Percentiles rank a stretch among this genome's conserved stretches.
These are phyloP conservation scores for Hypoxylon rubiginosum DNA, from an alignment of 2,329 filamentous ascomycete species.

Conservation along the genomic window DNA sequence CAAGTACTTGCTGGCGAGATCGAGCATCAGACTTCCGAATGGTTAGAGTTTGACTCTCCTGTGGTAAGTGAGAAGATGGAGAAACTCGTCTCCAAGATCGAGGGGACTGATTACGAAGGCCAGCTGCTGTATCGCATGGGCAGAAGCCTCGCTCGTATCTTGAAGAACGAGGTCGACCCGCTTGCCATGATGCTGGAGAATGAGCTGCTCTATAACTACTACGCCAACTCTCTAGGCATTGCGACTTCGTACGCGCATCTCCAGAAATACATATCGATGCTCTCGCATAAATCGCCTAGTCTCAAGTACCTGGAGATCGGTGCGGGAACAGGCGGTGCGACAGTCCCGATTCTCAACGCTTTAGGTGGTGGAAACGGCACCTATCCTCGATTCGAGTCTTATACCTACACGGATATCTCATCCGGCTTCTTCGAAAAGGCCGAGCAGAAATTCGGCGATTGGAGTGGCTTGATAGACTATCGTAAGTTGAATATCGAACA, in stretches of 20 bases:
- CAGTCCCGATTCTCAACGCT: constrained; percentile 30
- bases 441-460: constrained; percentile 47
- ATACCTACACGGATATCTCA: constrained; percentile 59
- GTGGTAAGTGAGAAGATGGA: constrained; percentile 11
- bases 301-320: constrained; percentile 37
- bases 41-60: constrained; percentile 13
- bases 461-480: constrained; percentile 48
- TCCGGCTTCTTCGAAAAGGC: constrained; percentile 56
- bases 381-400: constrained; percentile 24
- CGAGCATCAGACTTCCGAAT: constrained; percentile 21
- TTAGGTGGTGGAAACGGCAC: constrained; percentile 43
- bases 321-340: constrained; percentile 38
- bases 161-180: constrained; percentile 26
- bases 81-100: constrained; percentile 25
- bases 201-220: constrained; percentile 24
- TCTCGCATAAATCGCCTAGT: constrained; percentile 24
- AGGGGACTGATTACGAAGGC: constrained; percentile 31
- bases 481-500: constrained; percentile 35
- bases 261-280: constrained; percentile 36
- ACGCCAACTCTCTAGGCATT: constrained; percentile 32
- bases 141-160: constrained; percentile 37
- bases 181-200: constrained; percentile 34
- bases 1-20: constrained; percentile 13
- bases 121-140: constrained; percentile 40
- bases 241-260: constrained; percentile 25